Percentiles rank a stretch among this genome's conserved stretches.
phyloP scores from a whole-genome alignment of 164 flowering plant species.

The Tetracentron sinense region DNA sequence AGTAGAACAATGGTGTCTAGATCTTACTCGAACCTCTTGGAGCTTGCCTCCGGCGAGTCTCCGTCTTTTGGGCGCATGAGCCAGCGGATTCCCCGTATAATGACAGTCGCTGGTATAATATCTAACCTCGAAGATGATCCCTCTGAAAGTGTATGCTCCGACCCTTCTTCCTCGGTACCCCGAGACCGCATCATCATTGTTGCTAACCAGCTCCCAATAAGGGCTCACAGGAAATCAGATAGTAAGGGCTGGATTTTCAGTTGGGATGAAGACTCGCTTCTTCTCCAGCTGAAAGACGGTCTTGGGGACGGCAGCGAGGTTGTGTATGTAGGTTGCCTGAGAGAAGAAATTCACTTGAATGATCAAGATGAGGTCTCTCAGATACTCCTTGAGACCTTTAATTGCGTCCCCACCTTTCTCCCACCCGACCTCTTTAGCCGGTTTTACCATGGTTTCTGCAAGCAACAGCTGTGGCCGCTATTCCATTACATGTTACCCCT shows the following conservation, averaged over 20 bases:
- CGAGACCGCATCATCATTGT: constrained; percentile 55
- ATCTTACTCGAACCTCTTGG: constrained; percentile 65
- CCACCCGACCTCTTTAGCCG: constrained; percentile 48
- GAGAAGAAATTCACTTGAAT: constrained; percentile 45
- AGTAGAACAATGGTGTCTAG: constrained; percentile 42
- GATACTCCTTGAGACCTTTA: constrained; percentile 54
- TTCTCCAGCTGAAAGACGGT: constrained; percentile 58
- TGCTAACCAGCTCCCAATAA: constrained; percentile 63
- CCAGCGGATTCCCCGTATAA: constrained; percentile 48
- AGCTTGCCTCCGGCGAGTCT: constrained; percentile 60
- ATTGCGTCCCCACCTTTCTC: constrained; percentile 64
- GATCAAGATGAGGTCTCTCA: constrained; percentile 74
- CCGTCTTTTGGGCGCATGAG: constrained; percentile 47
- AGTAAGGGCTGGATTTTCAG: constrained; percentile 47
- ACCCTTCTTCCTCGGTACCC: constrained; percentile 35
- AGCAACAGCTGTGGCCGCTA: constrained; percentile 71
- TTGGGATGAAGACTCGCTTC: constrained; percentile 63
- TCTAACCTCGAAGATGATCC: constrained; percentile 53
- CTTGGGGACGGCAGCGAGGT: constrained; percentile 53
- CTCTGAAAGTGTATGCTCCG: constrained; percentile 38
- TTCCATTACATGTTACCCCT: constrained; percentile 76
- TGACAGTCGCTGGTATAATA: constrained; percentile 56
- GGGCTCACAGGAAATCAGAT: constrained; percentile 37
- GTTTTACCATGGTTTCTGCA: constrained; percentile 69
- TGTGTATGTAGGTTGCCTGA: constrained; percentile 61